phyloP scores from a whole-genome alignment of 441 rosid genomes.

The Cnidoscolus chayamansa region DNA sequence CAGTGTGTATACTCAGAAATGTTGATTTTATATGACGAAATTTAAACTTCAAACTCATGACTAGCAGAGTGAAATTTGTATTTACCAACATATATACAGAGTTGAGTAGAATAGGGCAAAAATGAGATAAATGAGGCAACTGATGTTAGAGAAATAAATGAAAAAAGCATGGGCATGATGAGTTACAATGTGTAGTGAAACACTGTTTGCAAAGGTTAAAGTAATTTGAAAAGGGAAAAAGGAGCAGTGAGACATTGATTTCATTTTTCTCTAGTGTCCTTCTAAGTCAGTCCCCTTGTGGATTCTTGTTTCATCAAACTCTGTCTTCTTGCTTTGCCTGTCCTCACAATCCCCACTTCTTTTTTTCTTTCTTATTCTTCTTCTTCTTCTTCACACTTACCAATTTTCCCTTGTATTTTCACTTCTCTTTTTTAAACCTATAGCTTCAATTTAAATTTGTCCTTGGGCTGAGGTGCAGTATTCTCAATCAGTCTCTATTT shows the following conservation, averaged over 20 bases:
- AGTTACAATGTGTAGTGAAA: background rate
- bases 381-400: background rate
- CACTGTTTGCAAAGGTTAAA: background rate
- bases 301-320: conserved; percentile 27
- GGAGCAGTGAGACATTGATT: background rate
- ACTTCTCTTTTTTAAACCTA: too few species aligned
- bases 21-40: too few species aligned
- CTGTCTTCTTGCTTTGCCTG: conserved; percentile 10
- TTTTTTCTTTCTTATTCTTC: background rate
- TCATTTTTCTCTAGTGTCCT: conserved; percentile 17
- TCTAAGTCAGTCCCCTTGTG: conserved; percentile 12
- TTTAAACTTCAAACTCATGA: too few species aligned
- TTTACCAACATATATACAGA: too few species aligned
- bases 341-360: conserved; percentile 21
- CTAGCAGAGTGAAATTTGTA: too few species aligned
- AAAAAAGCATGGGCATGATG: background rate
- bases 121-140: background rate
- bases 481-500: too few species aligned
- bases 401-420: too few species aligned
- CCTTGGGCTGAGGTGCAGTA: too few species aligned
- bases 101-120: too few species aligned
- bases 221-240: background rate
- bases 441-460: too few species aligned
- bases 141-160: background rate
- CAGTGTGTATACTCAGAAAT: too few species aligned